phyloP scores from a whole-genome alignment of 2,329 filamentous ascomycete genomes.

The Sporothrix sp. region DNA sequence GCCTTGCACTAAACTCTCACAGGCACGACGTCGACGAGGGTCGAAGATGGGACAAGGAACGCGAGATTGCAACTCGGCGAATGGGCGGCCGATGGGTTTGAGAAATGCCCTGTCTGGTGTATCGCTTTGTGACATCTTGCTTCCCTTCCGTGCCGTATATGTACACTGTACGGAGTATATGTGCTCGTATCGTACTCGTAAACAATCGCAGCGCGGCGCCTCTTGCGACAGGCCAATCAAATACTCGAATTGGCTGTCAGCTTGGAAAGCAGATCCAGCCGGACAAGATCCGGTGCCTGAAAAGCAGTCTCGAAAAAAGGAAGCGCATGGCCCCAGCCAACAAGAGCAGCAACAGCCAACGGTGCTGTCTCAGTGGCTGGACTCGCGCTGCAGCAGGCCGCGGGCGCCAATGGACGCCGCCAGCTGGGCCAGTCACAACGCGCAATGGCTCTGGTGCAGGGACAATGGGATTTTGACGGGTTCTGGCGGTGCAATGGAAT shows the following conservation, averaged over 20 bases:
- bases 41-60: background rate
- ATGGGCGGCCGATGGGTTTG: too few relatives aligned
- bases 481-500: background rate
- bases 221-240: background rate
- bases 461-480: background rate
- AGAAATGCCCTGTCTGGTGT: too few relatives aligned
- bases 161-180: too few relatives aligned
- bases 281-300: too few relatives aligned
- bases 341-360: background rate
- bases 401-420: background rate
- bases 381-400: background rate
- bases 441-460: too few relatives aligned
- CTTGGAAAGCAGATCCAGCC: too few relatives aligned
- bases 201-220: background rate
- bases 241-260: background rate
- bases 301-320: too few relatives aligned
- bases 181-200: too few relatives aligned
- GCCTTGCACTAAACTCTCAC: conserved; percentile 10
- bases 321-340: too few relatives aligned
- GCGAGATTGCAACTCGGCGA: too few relatives aligned
- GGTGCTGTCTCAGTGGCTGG: conserved; percentile 2
- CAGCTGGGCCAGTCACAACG: background rate
- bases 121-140: background rate
- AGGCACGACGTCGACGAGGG: background rate
- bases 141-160: too few relatives aligned